These are phyloP conservation scores for Lizonia empirigonia DNA, from an alignment of 2,329 filamentous ascomycete species.

Conservation along the genomic window DNA sequence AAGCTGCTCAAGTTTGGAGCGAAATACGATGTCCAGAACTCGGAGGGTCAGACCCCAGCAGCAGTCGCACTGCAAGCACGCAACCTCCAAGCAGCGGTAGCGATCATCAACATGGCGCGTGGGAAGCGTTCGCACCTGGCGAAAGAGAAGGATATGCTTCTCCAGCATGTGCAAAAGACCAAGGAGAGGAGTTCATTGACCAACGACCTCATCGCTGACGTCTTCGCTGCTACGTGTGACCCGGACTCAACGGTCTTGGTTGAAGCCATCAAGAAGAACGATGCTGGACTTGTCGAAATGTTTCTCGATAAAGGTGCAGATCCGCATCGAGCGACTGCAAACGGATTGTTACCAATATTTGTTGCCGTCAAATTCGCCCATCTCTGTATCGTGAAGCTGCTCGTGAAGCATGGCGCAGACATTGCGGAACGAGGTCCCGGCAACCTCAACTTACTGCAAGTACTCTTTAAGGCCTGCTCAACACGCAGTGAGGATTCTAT, in stretches of 20 bases:
- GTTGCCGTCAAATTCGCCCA: constrained; percentile 36
- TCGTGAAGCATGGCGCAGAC: constrained; percentile 38
- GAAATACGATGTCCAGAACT: constrained; percentile 31
- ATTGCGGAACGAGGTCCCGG: constrained; percentile 30
- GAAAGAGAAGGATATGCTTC: constrained; percentile 42
- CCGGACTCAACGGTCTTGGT: constrained; percentile 41
- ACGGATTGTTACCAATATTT: constrained; percentile 36
- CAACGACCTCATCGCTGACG: constrained; percentile 42
- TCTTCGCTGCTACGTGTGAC: constrained; percentile 42
- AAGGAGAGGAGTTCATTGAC: constrained; percentile 35
- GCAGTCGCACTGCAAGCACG: constrained; percentile 34
- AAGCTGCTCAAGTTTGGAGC: constrained; percentile 37
- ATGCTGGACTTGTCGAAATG: constrained; percentile 35
- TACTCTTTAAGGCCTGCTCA: constrained; percentile 12
- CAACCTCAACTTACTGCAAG: constrained; percentile 35
- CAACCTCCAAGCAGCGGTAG: constrained; percentile 39
- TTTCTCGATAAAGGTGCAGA: constrained; percentile 40
- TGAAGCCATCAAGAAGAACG: constrained; percentile 41
- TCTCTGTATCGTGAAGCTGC: constrained; percentile 31
- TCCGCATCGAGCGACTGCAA: constrained; percentile 32
- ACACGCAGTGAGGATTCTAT: not conserved
- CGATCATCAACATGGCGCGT: constrained; percentile 40
- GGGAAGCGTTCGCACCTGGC: constrained; percentile 30
- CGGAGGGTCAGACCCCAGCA: constrained; percentile 32
- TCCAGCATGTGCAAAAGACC: constrained; percentile 38